phyloP scores from a whole-genome alignment of 2,329 filamentous ascomycete genomes.

The Aureobasidium sp. region DNA sequence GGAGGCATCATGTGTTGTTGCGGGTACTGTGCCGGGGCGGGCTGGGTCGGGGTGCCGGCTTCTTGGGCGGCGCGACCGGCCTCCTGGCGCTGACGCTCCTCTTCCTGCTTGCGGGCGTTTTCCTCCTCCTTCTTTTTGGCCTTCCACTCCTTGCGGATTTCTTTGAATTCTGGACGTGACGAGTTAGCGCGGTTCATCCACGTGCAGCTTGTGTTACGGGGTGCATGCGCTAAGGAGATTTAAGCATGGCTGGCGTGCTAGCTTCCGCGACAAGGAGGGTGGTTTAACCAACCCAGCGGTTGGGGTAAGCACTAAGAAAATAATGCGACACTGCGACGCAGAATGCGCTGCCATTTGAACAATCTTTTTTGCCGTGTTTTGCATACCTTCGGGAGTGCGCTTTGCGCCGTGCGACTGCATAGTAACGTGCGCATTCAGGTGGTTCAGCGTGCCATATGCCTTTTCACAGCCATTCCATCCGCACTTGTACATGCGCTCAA shows the following conservation, averaged over 20 bases:
- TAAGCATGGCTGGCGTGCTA: constrained; percentile 23
- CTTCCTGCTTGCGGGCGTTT: constrained; percentile 75
- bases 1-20: constrained; percentile 36
- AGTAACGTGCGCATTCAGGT: constrained; percentile 94
- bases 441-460: constrained; percentile 94
- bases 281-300: constrained; percentile 19
- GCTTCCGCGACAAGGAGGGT: constrained; percentile 21
- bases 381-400: constrained; percentile 90
- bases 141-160: constrained; percentile 99
- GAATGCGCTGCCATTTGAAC: not conserved
- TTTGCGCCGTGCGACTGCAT: constrained; percentile 97
- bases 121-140: constrained; percentile 99
- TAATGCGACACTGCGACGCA: constrained; percentile 9
- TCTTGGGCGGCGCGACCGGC: constrained; percentile 46
- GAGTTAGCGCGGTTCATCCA: constrained; percentile 29
- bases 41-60: constrained; percentile 42
- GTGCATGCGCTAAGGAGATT: constrained; percentile 24
- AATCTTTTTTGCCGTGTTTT: not conserved
- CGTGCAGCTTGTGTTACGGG: constrained; percentile 16
- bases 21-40: constrained; percentile 38
- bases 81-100: constrained; percentile 68
- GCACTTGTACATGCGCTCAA: constrained; percentile 99
- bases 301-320: constrained; percentile 18
- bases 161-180: constrained; percentile 74
- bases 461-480: constrained; percentile 98